These are phyloP conservation scores for Leishmania lainsoni DNA, from an alignment of 208 protist genomes.

Conservation along the genomic window DNA sequence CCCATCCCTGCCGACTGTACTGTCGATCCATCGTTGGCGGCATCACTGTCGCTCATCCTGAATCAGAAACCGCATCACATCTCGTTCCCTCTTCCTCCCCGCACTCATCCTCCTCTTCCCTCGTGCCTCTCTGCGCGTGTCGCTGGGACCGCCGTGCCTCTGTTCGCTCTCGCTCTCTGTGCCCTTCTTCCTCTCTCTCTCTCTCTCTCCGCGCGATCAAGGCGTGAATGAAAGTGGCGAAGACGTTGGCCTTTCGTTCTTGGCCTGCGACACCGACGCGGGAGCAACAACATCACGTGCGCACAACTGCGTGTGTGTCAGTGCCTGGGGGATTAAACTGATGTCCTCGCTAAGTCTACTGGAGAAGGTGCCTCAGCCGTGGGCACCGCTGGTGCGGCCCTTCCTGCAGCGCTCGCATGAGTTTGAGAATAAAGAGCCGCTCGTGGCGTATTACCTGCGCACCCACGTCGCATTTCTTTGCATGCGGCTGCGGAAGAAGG, in stretches of 20 bases:
- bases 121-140: not conserved
- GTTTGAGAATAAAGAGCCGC: conserved; percentile 53
- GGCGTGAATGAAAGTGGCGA: not conserved
- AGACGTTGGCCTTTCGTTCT: not conserved
- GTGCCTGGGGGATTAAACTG: conserved; percentile 4
- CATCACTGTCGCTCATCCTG: not conserved
- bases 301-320: not conserved
- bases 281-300: not conserved
- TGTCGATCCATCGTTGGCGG: too few relatives aligned
- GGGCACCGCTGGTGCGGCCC: conserved; percentile 51
- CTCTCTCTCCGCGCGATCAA: not conserved
- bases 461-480: conserved; percentile 69
- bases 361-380: conserved; percentile 46
- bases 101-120: not conserved
- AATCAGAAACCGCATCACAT: not conserved
- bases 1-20: not conserved
- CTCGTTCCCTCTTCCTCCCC: not conserved
- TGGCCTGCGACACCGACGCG: not conserved
- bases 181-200: not conserved
- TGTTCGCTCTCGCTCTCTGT: not conserved
- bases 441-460: conserved; percentile 77
- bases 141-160: not conserved
- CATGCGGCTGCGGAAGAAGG: conserved; percentile 50
- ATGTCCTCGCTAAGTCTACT: conserved; percentile 15
- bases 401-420: conserved; percentile 75